A percentile compares a stretch with the other conserved stretches of the same genome.
Evolutionary conservation across 2,329 filamentous ascomycete genomes (phyloP).

Genomic region (Xylaria sp.): DNA sequence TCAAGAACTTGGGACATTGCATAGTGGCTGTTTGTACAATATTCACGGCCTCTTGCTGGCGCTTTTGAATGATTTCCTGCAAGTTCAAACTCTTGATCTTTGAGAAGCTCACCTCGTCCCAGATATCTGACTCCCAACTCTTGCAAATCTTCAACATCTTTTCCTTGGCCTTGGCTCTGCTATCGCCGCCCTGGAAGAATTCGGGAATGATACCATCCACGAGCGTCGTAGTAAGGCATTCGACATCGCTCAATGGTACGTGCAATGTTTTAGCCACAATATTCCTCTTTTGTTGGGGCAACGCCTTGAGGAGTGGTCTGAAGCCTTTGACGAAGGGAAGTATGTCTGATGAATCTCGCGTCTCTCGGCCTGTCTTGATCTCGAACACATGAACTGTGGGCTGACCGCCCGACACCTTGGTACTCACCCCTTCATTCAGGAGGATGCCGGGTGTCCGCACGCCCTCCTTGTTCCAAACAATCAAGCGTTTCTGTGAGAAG

Average conservation of each 20-base stretch:
- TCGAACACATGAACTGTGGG: slow-evolving; percentile 81
- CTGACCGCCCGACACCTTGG: slow-evolving; percentile 59
- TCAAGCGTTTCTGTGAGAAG: slow-evolving; percentile 74
- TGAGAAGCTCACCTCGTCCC: slow-evolving; percentile 83
- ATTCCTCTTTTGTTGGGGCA: slow-evolving; percentile 70
- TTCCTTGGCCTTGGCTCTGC: slow-evolving; percentile 62
- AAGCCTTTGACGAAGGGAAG: slow-evolving; percentile 81
- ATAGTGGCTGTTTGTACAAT: slow-evolving; percentile 71
- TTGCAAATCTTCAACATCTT: slow-evolving; percentile 71
- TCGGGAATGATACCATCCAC: slow-evolving; percentile 64
- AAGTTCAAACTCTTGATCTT: slow-evolving; percentile 83
- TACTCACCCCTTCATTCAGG: slow-evolving; percentile 73
- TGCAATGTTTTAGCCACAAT: slow-evolving; percentile 71
- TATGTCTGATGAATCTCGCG: slow-evolving; percentile 80
- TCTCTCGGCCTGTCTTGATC: slow-evolving; percentile 70
- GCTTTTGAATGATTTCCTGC: slow-evolving; percentile 77
- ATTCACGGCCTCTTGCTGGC: slow-evolving; percentile 65
- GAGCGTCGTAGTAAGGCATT: slow-evolving; percentile 78
- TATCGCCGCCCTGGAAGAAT: slow-evolving; percentile 60
- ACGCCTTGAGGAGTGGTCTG: slow-evolving; percentile 66
- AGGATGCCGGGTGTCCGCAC: slow-evolving; percentile 83
- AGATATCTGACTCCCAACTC: slow-evolving; percentile 75
- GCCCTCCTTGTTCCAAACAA: slow-evolving; percentile 86
- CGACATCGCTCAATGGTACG: slow-evolving; percentile 77
- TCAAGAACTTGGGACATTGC: slow-evolving; percentile 78